Percentiles rank a stretch among this genome's conserved stretches.
Evolutionary conservation across 495 filamentous ascomycete genomes (phyloP).

Genomic region (Penicillium paradoxum): DNA sequence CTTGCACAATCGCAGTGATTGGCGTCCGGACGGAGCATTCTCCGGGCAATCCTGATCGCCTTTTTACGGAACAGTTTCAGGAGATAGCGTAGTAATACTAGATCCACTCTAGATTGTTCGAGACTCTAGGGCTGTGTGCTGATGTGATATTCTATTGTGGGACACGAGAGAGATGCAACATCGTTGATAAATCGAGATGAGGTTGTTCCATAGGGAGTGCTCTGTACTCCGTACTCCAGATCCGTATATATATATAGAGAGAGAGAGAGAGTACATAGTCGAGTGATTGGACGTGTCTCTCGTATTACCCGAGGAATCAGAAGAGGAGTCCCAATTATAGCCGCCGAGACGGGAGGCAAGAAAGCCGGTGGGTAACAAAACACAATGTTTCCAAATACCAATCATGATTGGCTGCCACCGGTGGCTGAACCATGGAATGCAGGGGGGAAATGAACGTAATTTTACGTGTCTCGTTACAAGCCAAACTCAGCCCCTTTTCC

Average conservation of each 20-base stretch:
- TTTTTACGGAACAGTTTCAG: not conserved
- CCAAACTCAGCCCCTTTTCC: not conserved
- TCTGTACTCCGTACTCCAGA: too few relatives aligned
- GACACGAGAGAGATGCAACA: not conserved
- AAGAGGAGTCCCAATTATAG: slow-evolving; percentile 1
- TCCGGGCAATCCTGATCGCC: not conserved
- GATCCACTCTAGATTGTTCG: not conserved
- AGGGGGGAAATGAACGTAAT: slow-evolving; percentile 13
- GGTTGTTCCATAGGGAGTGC: too few relatives aligned
- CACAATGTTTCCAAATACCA: not conserved
- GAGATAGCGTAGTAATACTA: not conserved
- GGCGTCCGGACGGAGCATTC: not conserved
- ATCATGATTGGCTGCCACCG: not conserved
- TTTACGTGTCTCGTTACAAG: slow-evolving; percentile 1
- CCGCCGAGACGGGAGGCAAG: not conserved
- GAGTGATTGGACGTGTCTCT: not conserved
- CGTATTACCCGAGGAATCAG: not conserved
- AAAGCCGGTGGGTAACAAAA: not conserved
- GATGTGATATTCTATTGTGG: not conserved
- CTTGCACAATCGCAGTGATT: not conserved
- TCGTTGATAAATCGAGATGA: not conserved
- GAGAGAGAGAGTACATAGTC: too few relatives aligned
- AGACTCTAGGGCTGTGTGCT: not conserved
- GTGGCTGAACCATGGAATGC: slow-evolving; percentile 18
- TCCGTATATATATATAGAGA: too few relatives aligned